Evolutionary conservation across 2,329 filamentous ascomycete species (phyloP).

Genomic region (Drechslera avenae): DNA sequence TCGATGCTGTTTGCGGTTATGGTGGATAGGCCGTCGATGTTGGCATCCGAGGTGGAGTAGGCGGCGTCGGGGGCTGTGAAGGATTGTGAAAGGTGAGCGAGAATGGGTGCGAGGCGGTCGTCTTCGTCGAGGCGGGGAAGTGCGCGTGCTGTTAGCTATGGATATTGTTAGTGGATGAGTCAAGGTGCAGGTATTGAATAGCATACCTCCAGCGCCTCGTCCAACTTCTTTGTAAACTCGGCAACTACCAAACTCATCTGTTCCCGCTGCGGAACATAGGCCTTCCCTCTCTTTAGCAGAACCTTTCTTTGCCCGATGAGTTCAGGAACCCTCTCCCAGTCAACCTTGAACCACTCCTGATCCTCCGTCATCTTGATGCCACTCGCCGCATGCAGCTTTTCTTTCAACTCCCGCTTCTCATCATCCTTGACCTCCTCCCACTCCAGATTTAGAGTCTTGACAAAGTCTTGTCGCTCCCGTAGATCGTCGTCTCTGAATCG

Average conservation of each 20-base stretch:
- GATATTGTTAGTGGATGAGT: conserved; percentile 4
- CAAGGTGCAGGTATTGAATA: not conserved
- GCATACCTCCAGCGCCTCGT: conserved; percentile 79
- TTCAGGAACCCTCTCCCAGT: conserved; percentile 92
- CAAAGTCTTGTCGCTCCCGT: conserved; percentile 74
- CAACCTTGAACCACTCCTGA: conserved; percentile 92
- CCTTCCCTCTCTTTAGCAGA: conserved; percentile 78
- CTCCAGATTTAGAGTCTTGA: conserved; percentile 76
- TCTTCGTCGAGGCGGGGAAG: conserved; percentile 94
- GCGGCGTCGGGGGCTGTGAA: conserved; percentile 89
- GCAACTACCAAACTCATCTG: conserved; percentile 87
- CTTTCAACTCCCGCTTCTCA: conserved; percentile 72
- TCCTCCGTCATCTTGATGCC: conserved; percentile 67
- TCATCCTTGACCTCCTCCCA: conserved; percentile 83
- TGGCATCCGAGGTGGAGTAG: conserved; percentile 71
- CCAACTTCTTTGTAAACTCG: conserved; percentile 80
- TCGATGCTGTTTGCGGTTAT: conserved; percentile 70
- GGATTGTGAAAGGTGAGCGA: conserved; percentile 87
- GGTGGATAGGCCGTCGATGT: conserved; percentile 75
- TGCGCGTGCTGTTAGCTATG: conserved; percentile 81
- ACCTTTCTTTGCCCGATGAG: conserved; percentile 77
- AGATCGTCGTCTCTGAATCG: conserved; percentile 78
- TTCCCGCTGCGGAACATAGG: conserved; percentile 86
- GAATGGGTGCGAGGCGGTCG: conserved; percentile 79
- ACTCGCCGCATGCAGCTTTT: conserved; percentile 62